Base-by-base conservation (phyloP, 2,329 filamentous ascomycete genomes). In the Xylaria sp. region DNA sequence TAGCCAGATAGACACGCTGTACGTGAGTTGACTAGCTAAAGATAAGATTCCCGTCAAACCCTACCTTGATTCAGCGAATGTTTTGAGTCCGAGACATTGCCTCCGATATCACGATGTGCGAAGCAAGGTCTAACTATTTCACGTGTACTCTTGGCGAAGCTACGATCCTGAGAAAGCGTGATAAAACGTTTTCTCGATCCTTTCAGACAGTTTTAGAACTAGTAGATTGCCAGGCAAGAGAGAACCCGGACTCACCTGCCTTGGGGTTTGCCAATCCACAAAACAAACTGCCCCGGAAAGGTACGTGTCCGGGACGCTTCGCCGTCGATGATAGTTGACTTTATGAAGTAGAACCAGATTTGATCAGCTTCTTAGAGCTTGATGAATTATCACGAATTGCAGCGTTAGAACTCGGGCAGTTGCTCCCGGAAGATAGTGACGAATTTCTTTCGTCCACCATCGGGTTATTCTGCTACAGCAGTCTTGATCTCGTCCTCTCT, bases 91-190 rank as follows among this genome's bases (percentile, higher is more conserved):
- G 5, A 25, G 20, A 12, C 25, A 28, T 25, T 39, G 46, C 13
- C 13, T 39, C 54, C 39, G 13, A 61, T 15, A 46, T 43, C 28
- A 61, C 13, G 13, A 73, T 72, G 72, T 54, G 31, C 12, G 41
- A 41, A 33, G 12, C 39, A 18, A 62, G 75, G 12, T 63, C 73
- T 10, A 89, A 86, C 67, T 89, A 90, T 76, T 90, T 90, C 74
- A 85, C 85, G 3, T 90, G 88, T 76, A 90, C 88, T 0, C 81
- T 91, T 1, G 88, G 86, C 1, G 83, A 90, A 75, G 87, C 87
- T 12, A 79, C 81, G 0, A 69, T 71, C 1, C 71, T 84, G 20
- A 82, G 79, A 20, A 68, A 75, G 20, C 60, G 63, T 2, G 20
- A 49, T 6, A 41, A 23, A 28, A 2, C 28, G 1, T 70, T 75